phyloP scores from a whole-genome alignment of 1,139 yeast species.

The Lodderomyces metapsilosis region DNA sequence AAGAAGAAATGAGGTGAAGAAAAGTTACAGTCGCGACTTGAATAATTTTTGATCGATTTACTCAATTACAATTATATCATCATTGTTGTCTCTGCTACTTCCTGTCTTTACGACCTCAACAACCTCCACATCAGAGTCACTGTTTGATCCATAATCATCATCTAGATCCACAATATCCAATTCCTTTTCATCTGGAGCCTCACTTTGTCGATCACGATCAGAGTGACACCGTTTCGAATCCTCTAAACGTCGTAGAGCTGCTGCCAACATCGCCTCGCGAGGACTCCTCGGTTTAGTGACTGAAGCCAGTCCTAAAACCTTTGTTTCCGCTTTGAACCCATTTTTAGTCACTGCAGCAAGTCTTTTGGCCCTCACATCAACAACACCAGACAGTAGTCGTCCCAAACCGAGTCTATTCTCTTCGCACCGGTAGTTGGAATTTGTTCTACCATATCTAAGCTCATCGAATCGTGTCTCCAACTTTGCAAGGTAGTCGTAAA shows the following conservation, averaged over 20 bases:
- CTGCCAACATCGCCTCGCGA: constrained; percentile 55
- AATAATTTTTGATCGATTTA: not conserved
- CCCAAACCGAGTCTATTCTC: constrained; percentile 54
- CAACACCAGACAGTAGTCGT: constrained; percentile 16
- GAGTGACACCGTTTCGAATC: constrained; percentile 58
- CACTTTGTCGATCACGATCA: constrained; percentile 18
- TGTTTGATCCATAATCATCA: constrained; percentile 5
- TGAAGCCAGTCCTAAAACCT: constrained; percentile 29
- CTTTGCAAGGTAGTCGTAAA: constrained; percentile 65
- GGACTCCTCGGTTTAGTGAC: constrained; percentile 22
- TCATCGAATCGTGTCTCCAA: constrained; percentile 58
- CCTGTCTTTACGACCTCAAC: constrained; percentile 20
- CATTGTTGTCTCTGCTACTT: not conserved
- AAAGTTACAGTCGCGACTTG: not conserved
- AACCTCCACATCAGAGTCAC: constrained; percentile 16
- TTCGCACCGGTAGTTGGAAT: constrained; percentile 38
- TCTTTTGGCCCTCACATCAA: constrained; percentile 37
- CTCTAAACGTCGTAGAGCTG: constrained; percentile 62
- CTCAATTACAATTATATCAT: constrained; percentile 21
- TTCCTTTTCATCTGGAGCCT: constrained; percentile 35
- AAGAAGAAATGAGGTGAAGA: not conserved
- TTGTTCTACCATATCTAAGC: constrained; percentile 33
- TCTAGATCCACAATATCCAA: constrained; percentile 26
- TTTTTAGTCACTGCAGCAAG: constrained; percentile 35
- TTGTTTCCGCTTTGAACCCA: constrained; percentile 39